Evolutionary conservation across 176 grass and related monocot species (phyloP).

Genomic region (Luzula sylvatica): DNA sequence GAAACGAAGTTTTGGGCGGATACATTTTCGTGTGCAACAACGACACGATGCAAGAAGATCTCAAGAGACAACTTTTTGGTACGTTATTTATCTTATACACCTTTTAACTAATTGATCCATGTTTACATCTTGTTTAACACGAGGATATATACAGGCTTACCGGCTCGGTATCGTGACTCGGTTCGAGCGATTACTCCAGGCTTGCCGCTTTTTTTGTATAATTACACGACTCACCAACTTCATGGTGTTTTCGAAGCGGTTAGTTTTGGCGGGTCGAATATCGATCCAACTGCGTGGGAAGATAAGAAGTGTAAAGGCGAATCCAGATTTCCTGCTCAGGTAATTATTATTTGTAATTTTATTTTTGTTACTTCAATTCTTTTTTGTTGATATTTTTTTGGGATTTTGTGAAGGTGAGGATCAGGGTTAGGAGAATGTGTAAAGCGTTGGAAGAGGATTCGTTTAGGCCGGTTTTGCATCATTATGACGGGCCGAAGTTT

Average conservation of each 20-base stretch:
- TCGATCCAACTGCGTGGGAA: conserved; percentile 96
- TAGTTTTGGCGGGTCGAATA: conserved; percentile 96
- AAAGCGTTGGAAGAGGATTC: conserved; percentile 98
- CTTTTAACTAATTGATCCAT: not conserved
- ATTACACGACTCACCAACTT: conserved; percentile 94
- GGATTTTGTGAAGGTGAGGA: conserved; percentile 57
- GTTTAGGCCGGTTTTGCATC: conserved; percentile 93
- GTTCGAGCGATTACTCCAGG: conserved; percentile 94
- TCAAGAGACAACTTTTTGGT: conserved; percentile 98
- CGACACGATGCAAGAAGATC: conserved; percentile 99
- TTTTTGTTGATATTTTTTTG: conserved; percentile 13
- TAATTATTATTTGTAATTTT: conserved; percentile 18
- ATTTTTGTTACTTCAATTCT: not conserved
- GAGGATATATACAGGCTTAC: conserved; percentile 53
- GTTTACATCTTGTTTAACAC: not conserved
- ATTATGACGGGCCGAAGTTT: conserved; percentile 95
- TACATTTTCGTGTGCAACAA: conserved; percentile 99
- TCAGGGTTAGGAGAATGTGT: conserved; percentile 77
- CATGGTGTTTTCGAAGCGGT: conserved; percentile 97
- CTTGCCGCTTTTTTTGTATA: conserved; percentile 94
- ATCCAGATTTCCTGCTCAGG: conserved; percentile 94
- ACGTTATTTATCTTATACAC: conserved; percentile 14
- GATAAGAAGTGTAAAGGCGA: conserved; percentile 99
- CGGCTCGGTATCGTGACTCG: conserved; percentile 95
- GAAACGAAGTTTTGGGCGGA: conserved; percentile 94